Conservation (phyloP, 768 basidiomycete genomes). For the Lactarius hengduanensis region DNA sequence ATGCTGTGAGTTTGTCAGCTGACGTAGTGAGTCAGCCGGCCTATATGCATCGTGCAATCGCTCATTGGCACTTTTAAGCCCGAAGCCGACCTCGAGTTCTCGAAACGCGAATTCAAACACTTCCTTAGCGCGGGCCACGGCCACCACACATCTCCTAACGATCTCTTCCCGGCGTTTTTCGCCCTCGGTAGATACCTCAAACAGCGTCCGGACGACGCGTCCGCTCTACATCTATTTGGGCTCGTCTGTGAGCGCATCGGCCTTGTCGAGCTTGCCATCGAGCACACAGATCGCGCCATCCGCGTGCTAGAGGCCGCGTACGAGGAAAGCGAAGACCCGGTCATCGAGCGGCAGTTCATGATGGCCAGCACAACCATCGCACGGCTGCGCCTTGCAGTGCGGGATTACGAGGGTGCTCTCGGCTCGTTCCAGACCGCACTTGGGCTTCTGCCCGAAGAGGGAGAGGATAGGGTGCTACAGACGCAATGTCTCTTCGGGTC, state of each 20-base stretch:
- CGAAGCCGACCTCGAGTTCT: conserved; percentile 76
- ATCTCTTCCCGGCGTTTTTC: conserved; percentile 76
- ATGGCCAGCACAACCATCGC: conserved; percentile 83
- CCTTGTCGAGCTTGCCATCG: conserved; percentile 58
- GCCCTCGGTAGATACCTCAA: conserved; percentile 74
- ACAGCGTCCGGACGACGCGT: conserved; percentile 63
- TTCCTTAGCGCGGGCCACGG: conserved; percentile 33
- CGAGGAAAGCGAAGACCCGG: conserved; percentile 80
- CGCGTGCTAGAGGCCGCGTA: conserved; percentile 79
- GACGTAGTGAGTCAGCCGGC: conserved; percentile 48
- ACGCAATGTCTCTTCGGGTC: conserved; percentile 67
- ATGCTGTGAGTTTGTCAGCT: conserved; percentile 61
- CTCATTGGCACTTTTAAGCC: conserved; percentile 47
- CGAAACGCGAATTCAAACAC: conserved; percentile 54
- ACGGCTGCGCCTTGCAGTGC: conserved; percentile 62
- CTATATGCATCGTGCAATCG: conserved; percentile 18
- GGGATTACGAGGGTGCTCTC: conserved; percentile 57
- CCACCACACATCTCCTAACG: conserved; percentile 38
- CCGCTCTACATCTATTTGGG: conserved; percentile 79
- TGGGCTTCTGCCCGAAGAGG: conserved; percentile 57
- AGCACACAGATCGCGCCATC: conserved; percentile 61
- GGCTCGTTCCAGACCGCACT: conserved; percentile 71
- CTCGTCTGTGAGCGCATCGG: conserved; percentile 85
- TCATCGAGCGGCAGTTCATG: conserved; percentile 74
- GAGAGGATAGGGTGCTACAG: conserved; percentile 46